A percentile compares a stretch with the other conserved stretches of the same genome.
Evolutionary conservation across 768 basidiomycete species (phyloP).

Genomic region (Hortiboletus flavorubellus): DNA sequence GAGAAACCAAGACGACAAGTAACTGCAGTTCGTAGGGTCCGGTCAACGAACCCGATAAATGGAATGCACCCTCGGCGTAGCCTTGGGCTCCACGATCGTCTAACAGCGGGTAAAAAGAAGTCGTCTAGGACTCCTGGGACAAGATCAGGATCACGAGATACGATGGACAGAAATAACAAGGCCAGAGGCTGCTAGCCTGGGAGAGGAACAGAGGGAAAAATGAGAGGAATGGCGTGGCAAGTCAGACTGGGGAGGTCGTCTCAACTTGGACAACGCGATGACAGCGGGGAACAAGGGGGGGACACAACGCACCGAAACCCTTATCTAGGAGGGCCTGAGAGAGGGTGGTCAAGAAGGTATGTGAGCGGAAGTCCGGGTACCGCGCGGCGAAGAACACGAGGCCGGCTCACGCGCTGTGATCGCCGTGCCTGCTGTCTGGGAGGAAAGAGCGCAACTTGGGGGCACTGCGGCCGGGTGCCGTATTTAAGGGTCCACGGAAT

Average conservation of each 20-base stretch:
- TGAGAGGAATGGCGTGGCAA: not conserved
- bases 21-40: slow-evolving; percentile 10
- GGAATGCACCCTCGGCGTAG: slow-evolving; percentile 17
- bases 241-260: not conserved
- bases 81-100: slow-evolving; percentile 13
- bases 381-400: slow-evolving; percentile 21
- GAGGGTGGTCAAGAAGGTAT: not conserved
- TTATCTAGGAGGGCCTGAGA: slow-evolving; percentile 10
- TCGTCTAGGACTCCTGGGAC: slow-evolving; percentile 7
- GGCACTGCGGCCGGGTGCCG: too few relatives aligned
- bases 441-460: not conserved
- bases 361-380: slow-evolving; percentile 1
- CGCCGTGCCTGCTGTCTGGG: not conserved
- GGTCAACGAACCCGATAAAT: slow-evolving; percentile 23
- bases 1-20: not conserved
- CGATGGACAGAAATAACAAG: slow-evolving; percentile 7
- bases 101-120: not conserved
- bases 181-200: not conserved
- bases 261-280: not conserved
- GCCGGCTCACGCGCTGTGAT: slow-evolving; percentile 8
- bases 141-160: slow-evolving; percentile 9
- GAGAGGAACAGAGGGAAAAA: not conserved
- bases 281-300: not conserved
- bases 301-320: slow-evolving; percentile 4
- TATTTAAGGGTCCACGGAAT: not conserved